Conservation (phyloP, 257 asterid genomes). For the Nicotiana attenuata region DNA sequence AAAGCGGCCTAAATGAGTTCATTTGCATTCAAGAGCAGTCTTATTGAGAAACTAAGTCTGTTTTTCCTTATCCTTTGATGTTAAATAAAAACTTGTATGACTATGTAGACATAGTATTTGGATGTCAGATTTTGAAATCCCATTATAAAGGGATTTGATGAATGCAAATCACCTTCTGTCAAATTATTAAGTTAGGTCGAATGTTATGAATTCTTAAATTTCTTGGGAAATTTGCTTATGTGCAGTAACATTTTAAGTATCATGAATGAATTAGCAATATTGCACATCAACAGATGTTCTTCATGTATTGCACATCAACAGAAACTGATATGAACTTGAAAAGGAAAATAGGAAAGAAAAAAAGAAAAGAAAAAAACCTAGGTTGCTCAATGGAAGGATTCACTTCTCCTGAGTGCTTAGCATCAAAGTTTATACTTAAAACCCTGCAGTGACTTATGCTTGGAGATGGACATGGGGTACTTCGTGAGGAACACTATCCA, state of each 20-base stretch:
- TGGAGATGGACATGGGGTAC: background rate
- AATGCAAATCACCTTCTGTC: background rate
- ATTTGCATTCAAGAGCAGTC: background rate
- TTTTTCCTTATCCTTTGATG: background rate
- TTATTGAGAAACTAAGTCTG: background rate
- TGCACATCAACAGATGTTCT: background rate
- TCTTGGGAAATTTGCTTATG: background rate
- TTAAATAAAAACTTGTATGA: background rate
- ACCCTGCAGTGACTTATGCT: background rate
- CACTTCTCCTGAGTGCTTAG: no score
- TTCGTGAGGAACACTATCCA: background rate
- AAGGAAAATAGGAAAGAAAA: no score
- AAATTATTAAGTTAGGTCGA: background rate
- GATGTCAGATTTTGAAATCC: background rate
- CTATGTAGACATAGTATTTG: background rate
- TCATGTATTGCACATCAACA: background rate
- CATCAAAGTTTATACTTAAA: background rate
- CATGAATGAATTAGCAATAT: background rate
- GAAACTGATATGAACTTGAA: background rate
- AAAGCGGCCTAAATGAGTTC: constrained; percentile 28
- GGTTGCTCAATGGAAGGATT: background rate
- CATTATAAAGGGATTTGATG: constrained; percentile 4
- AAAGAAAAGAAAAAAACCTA: background rate
- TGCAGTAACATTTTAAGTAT: background rate
- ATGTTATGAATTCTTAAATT: background rate